phyloP scores from a whole-genome alignment of 148 eudicot genomes.

The Cornus controversa region DNA sequence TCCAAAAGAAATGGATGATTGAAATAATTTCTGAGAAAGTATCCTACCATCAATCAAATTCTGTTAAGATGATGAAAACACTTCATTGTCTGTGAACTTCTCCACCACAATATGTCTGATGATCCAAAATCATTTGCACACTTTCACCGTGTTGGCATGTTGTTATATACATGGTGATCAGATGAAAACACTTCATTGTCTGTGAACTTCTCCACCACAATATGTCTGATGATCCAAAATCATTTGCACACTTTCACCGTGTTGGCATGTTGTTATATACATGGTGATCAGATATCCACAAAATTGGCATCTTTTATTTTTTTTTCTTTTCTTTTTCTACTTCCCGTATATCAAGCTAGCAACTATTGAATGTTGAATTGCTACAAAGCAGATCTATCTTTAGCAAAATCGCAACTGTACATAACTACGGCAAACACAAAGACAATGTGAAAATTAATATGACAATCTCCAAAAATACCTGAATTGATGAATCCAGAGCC shows the following conservation, averaged over 20 bases:
- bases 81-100: neutral
- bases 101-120: neutral
- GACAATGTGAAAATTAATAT: too few species aligned
- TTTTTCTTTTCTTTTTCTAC: too few species aligned
- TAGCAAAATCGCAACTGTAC: too few species aligned
- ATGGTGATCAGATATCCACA: neutral
- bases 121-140: neutral
- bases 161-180: neutral
- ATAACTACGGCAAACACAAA: too few species aligned
- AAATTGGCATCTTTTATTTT: neutral
- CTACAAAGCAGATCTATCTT: too few species aligned
- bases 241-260: neutral
- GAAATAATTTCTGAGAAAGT: too few species aligned
- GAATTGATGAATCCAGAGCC: too few species aligned
- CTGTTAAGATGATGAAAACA: too few species aligned
- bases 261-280: neutral
- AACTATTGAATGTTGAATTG: neutral
- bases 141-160: neutral
- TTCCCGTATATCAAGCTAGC: neutral
- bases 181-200: too few species aligned
- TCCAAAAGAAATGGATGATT: too few species aligned
- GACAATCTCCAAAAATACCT: too few species aligned
- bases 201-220: neutral
- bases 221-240: neutral
- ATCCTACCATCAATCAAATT: too few species aligned